Base-by-base conservation (phyloP, 331 rosid species). In the Arachis monticola region DNA sequence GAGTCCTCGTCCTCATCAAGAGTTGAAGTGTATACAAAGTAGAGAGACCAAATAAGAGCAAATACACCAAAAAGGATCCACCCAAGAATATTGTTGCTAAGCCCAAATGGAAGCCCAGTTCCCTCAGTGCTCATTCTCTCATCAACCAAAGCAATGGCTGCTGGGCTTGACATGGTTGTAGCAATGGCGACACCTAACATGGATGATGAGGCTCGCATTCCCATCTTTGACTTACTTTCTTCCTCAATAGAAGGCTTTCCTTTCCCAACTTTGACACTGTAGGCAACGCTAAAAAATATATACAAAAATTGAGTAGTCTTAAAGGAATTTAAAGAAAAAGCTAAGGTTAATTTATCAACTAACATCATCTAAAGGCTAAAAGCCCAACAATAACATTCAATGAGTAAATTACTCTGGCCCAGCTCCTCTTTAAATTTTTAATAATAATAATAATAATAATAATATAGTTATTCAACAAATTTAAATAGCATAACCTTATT, bases 1-100 rank as follows among this genome's bases (percentile, higher is more conserved):
- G 99, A 95, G 55, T 95, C 99, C 61, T 95, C 99, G 62, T 92
- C 99, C 78, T 95, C 99, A 0, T 95, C 99, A 62, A 95, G 96
- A 53, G 74, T 11, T 0, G 92, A 80, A 78, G 91, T 47, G 85
- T 95, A 95, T 46, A 79, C 6, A 62, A 83, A 51, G 63, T 81
- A 95, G 17, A 90, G 58, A 55, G 81, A 35, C 99, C 99, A 95
- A 1, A 90, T 83, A 47, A 95, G 86, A 47, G 80, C 99, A 69
- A 95, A 95, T 78, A 83, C 92, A 67, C 82, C 97, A 0, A 89
- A 44, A 8, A 95, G 85, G 82, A 92, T 86, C 97, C 99, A 95
- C 56, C 89, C 96, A 11, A 95, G 93, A 80, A 85, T 80, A 83
- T 92, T 95, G 90, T 92, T 95, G 90, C 97, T 95, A 63, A 95